These are phyloP conservation scores for Trichophyton benhamiae DNA, from an alignment of 2,329 filamentous ascomycete species.

Conservation along the genomic window DNA sequence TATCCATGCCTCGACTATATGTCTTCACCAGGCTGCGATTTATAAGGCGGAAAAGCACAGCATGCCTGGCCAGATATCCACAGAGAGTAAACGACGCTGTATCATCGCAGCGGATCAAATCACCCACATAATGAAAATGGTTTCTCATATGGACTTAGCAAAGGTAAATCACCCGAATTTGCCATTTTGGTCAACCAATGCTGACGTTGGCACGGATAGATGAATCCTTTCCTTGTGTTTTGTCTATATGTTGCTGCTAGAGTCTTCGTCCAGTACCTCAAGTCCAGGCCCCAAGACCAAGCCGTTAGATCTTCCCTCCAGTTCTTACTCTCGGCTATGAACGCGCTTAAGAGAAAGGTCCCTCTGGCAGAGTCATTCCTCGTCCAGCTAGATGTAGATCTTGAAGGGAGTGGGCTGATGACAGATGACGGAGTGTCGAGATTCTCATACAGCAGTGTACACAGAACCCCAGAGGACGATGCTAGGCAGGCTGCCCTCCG, in stretches of 20 bases:
- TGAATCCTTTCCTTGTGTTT: conserved; percentile 92
- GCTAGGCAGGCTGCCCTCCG: not conserved
- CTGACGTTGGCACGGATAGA: conserved; percentile 40
- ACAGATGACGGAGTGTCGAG: conserved; percentile 8
- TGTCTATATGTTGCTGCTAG: conserved; percentile 91
- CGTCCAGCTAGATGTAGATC: conserved; percentile 81
- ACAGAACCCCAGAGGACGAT: not conserved
- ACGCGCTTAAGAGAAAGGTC: conserved; percentile 74
- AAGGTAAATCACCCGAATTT: conserved; percentile 44
- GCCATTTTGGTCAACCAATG: not conserved
- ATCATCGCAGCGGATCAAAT: conserved; percentile 90
- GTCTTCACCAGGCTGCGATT: conserved; percentile 94
- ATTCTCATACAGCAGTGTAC: not conserved
- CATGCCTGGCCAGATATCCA: conserved; percentile 61
- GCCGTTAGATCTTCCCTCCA: conserved; percentile 68
- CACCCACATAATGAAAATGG: conserved; percentile 86
- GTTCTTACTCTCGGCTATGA: conserved; percentile 83
- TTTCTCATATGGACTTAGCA: conserved; percentile 77
- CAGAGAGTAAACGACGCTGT: conserved; percentile 85
- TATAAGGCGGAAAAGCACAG: conserved; percentile 91
- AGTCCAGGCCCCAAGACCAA: conserved; percentile 74
- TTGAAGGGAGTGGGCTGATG: conserved; percentile 43
- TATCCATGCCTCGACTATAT: conserved; percentile 91
- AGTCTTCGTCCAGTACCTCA: conserved; percentile 94
- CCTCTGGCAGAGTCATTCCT: conserved; percentile 90